phyloP scores from a whole-genome alignment of 1,139 yeast species.

The Pichia sp. region DNA sequence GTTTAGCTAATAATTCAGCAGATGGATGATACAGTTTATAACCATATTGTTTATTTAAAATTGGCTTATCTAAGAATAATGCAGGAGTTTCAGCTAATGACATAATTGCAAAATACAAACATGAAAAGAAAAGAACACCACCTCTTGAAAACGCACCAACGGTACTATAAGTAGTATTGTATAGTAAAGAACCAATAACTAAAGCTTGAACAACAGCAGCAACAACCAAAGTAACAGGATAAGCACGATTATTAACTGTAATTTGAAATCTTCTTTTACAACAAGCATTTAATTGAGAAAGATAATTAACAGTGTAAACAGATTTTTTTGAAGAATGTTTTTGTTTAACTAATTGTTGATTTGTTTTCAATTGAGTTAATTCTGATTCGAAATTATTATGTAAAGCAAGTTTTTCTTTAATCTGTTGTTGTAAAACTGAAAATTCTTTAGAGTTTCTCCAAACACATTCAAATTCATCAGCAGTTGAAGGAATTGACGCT shows the following conservation, averaged over 20 bases:
- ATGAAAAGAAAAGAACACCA: constrained; percentile 39
- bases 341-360: constrained; percentile 32
- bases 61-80: constrained; percentile 38
- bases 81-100: constrained; percentile 39
- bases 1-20: constrained; percentile 42
- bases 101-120: constrained; percentile 38
- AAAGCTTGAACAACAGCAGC: constrained; percentile 43
- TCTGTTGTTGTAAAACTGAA: constrained; percentile 27
- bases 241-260: constrained; percentile 43
- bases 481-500: constrained; percentile 27
- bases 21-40: constrained; percentile 42
- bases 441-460: constrained; percentile 39
- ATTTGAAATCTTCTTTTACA: constrained; percentile 42
- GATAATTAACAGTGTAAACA: constrained; percentile 39
- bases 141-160: constrained; percentile 36
- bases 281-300: constrained; percentile 42
- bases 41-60: constrained; percentile 39
- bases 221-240: constrained; percentile 40
- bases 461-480: constrained; percentile 44
- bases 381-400: neutral
- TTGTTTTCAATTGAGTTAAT: neutral
- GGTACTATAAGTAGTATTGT: constrained; percentile 31
- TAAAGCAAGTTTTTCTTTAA: constrained; percentile 20
- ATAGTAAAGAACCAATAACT: constrained; percentile 37
- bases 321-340: constrained; percentile 33